Evolutionary conservation across 805 yeast species (phyloP).

Genomic region (Hanseniaspora vineae): DNA sequence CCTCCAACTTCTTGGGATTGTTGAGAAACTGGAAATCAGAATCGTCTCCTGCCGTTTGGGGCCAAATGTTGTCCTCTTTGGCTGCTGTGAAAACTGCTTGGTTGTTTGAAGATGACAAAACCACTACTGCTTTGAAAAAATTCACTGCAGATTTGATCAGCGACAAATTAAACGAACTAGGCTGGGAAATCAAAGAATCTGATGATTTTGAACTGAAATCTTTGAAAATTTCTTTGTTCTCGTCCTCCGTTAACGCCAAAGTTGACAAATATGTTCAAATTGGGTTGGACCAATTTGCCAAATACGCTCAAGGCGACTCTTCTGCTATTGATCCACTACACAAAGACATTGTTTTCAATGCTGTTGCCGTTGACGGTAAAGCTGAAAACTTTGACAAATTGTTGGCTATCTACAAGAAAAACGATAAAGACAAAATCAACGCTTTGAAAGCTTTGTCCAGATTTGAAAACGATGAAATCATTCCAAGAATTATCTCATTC

Average conservation of each 20-base stretch:
- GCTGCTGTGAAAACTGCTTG: constrained; percentile 39
- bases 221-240: constrained; percentile 52
- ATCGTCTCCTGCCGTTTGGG: constrained; percentile 56
- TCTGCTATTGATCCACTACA: constrained; percentile 64
- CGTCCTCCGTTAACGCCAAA: constrained; percentile 43
- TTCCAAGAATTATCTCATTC: constrained; percentile 42
- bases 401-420: constrained; percentile 44
- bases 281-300: constrained; percentile 37
- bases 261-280: constrained; percentile 35
- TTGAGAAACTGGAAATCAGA: constrained; percentile 49
- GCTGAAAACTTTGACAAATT: constrained; percentile 49
- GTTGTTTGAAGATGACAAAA: constrained; percentile 37
- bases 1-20: constrained; percentile 46
- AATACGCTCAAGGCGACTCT: constrained; percentile 48
- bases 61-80: constrained; percentile 39
- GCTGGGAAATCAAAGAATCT: constrained; percentile 46
- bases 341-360: constrained; percentile 48
- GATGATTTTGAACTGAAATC: constrained; percentile 52
- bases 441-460: constrained; percentile 62
- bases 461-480: constrained; percentile 38
- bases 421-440: constrained; percentile 35
- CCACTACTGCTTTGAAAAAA: constrained; percentile 34
- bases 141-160: constrained; percentile 45
- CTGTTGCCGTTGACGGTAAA: constrained; percentile 58
- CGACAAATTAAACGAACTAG: constrained; percentile 41